phyloP scores from a whole-genome alignment of 177 flowering plant genomes.

The Vitis hybrid region DNA sequence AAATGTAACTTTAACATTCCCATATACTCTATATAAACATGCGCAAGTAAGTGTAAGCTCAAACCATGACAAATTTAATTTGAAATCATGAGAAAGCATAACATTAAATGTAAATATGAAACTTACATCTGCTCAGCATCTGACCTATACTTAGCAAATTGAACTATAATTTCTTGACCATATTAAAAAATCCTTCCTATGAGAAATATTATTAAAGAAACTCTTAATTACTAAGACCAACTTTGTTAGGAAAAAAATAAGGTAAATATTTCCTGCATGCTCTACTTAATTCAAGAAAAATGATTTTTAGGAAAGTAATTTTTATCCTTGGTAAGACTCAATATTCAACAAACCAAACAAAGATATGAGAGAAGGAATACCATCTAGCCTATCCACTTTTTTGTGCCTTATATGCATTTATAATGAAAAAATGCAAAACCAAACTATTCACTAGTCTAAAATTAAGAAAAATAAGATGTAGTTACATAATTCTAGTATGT shows the following conservation, averaged over 20 bases:
- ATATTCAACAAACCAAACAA: too few relatives aligned
- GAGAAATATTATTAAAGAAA: background rate
- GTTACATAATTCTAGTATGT: too few relatives aligned
- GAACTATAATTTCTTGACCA: slow-evolving; percentile 78
- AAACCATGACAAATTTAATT: too few relatives aligned
- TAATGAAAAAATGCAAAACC: slow-evolving; percentile 80
- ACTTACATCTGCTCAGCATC: slow-evolving; percentile 72
- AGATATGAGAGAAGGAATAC: slow-evolving; percentile 10
- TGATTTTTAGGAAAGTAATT: too few relatives aligned
- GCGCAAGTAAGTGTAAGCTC: too few relatives aligned
- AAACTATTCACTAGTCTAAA: slow-evolving; percentile 73
- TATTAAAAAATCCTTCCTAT: slow-evolving; percentile 59
- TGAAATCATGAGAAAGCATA: too few relatives aligned
- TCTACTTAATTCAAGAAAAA: background rate
- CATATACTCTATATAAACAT: too few relatives aligned
- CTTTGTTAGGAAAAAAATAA: too few relatives aligned
- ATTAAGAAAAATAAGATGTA: background rate
- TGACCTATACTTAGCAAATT: slow-evolving; percentile 77
- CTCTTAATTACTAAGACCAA: background rate
- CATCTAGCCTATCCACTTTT: slow-evolving; percentile 79
- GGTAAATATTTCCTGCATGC: background rate
- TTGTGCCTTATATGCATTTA: slow-evolving; percentile 67
- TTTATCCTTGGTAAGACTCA: too few relatives aligned
- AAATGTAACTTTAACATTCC: too few relatives aligned
- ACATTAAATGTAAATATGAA: too few relatives aligned